phyloP scores from a whole-genome alignment of 371 early-diverging fungal species.

The Mucor piriformis region DNA sequence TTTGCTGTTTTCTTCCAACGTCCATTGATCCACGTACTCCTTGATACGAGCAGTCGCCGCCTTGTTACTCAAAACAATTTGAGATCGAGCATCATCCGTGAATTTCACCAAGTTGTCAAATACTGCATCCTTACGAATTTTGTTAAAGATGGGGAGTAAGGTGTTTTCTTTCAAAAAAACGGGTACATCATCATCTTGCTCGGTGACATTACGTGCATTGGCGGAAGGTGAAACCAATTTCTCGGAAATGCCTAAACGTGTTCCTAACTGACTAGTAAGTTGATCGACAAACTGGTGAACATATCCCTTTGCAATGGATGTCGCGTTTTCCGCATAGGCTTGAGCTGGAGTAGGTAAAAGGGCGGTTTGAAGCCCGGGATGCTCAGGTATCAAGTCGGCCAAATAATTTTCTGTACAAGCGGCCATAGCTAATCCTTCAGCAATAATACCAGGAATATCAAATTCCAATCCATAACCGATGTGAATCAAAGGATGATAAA shows the following conservation, averaged over 20 bases:
- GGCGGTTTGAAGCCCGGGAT: constrained; percentile 9
- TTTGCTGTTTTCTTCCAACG: constrained; percentile 28
- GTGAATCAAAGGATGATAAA: constrained; percentile 67
- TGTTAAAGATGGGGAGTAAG: constrained; percentile 27
- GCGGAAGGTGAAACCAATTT: background rate
- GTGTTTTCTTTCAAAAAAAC: constrained; percentile 24
- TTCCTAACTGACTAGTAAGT: background rate
- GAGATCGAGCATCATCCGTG: constrained; percentile 20
- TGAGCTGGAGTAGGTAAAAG: constrained; percentile 11
- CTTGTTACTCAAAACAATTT: constrained; percentile 24
- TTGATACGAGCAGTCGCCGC: constrained; percentile 32
- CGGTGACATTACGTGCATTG: background rate
- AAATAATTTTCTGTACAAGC: constrained; percentile 38
- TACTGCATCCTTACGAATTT: constrained; percentile 35
- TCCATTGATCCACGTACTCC: constrained; percentile 37
- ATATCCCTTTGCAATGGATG: constrained; percentile 11
- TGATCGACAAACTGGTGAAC: constrained; percentile 13
- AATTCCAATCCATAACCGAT: constrained; percentile 71
- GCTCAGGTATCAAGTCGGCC: constrained; percentile 13
- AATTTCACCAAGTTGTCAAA: constrained; percentile 33
- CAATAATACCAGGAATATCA: constrained; percentile 52
- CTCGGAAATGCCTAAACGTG: constrained; percentile 12
- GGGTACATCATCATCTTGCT: constrained; percentile 7
- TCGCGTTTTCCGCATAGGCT: constrained; percentile 21
- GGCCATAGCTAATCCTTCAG: constrained; percentile 63